phyloP scores from a whole-genome alignment of 306 rosid species.

The Castanea sativa region DNA sequence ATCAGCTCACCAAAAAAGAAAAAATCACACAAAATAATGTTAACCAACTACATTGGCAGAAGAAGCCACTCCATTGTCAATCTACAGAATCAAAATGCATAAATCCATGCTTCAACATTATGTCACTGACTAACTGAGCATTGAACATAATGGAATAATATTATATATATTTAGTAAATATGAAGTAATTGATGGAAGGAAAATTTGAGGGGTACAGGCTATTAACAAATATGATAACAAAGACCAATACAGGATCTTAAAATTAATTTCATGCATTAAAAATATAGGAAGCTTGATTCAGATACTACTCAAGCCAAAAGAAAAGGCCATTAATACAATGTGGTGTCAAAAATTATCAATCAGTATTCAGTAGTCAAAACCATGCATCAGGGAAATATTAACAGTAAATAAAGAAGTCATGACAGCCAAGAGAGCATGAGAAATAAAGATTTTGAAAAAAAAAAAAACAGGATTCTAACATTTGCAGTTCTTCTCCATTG shows the following conservation, averaged over 20 bases:
- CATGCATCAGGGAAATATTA: not conserved
- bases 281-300: not conserved
- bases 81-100: not conserved
- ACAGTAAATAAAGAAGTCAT: not conserved
- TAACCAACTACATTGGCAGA: not conserved
- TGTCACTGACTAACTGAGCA: not conserved
- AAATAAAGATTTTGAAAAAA: not conserved
- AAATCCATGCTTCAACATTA: not conserved
- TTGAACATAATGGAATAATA: not conserved
- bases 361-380: not conserved
- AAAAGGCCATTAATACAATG: not conserved
- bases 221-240: not conserved
- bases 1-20: constrained; percentile 1
- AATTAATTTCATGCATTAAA: not conserved
- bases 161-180: not conserved
- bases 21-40: constrained; percentile 10
- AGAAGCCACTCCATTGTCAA: constrained; percentile 1
- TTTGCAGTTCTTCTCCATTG: constrained; percentile 95
- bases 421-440: not conserved
- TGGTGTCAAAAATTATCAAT: not conserved
- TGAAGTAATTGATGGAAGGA: not conserved
- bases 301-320: not conserved
- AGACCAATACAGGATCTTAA: not conserved
- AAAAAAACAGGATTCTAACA: constrained; percentile 41
- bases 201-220: not conserved